Evolutionary conservation across 305 asterid species (phyloP).

Genomic region (Solanum hybrid): DNA sequence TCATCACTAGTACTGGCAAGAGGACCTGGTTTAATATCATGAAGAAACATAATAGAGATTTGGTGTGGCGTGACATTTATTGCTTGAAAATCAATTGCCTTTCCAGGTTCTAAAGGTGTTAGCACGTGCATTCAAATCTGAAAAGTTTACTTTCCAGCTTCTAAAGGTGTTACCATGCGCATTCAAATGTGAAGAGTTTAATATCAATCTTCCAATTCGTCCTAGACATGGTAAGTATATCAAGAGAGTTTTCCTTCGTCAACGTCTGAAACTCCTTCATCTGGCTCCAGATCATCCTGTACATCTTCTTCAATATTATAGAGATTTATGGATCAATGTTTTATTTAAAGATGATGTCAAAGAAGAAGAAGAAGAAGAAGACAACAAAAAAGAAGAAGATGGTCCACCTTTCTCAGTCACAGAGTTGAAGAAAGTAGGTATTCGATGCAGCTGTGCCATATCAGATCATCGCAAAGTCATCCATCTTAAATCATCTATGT

Average conservation of each 20-base stretch:
- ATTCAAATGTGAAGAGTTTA: too few relatives aligned
- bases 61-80: neutral
- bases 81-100: neutral
- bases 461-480: neutral
- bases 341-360: neutral
- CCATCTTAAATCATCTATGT: neutral
- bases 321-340: accelerated
- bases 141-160: too few relatives aligned
- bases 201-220: neutral
- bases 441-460: neutral
- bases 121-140: neutral
- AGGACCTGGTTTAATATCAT: neutral
- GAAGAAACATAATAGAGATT: neutral
- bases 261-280: too few relatives aligned
- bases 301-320: neutral
- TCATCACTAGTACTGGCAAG: neutral
- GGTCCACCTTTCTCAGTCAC: neutral
- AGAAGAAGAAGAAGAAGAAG: too few relatives aligned
- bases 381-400: neutral
- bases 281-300: neutral
- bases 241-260: too few relatives aligned
- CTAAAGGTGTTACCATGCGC: too few relatives aligned
- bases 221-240: neutral
- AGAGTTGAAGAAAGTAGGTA: neutral
- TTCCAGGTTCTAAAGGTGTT: neutral